Evolutionary conservation across 306 rosid species (phyloP), one percentile per base, ranked within the genome.

Genomic region (Sicyos edulis): DNA sequence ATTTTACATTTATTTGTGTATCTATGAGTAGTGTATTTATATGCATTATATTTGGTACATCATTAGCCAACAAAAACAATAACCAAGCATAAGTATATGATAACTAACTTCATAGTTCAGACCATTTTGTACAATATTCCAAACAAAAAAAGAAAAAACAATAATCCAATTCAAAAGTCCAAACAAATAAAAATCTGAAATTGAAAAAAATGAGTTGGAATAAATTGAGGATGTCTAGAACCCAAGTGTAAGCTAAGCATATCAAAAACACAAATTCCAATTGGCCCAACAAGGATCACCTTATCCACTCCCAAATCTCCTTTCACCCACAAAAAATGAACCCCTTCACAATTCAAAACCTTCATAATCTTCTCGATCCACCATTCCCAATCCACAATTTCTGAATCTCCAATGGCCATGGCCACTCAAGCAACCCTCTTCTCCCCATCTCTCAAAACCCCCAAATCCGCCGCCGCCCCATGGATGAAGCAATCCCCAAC

Each of bases 381-480:
- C 57, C 73, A 49, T 24, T 21, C 57, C 9, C 57, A 49, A 34
- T 14, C 58, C 44, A 15, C 57, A 42, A 50, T 16, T 21, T 1
- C 45, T 47, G 7, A 4, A 19, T 34, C 42, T 13, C 11, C 56
- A 44, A 90, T 90, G 89, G 95, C 97, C 67, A 90, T 90, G 92
- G 85, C 98, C 57, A 75, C 97, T 54, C 97, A 88, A 80, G 92
- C 95, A 66, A 87, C 95, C 65, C 96, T 91, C 84, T 83, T 91
- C 45, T 40, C 87, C 55, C 90, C 92, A 56, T 45, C 86, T 21
- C 69, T 88, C 79, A 78, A 88, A 0, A 83, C 70, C 71, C 72
- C 87, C 34, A 87, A 85, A 16, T 49, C 85, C 45, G 45, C 45
- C 45, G 45, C 45, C 45, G 45, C 45, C 45, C 10, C 45, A 40